A percentile compares a stretch with the other conserved stretches of the same genome.
phyloP scores from a whole-genome alignment of 371 early-diverging fungal genomes.

The Apophysomyces elegans region DNA sequence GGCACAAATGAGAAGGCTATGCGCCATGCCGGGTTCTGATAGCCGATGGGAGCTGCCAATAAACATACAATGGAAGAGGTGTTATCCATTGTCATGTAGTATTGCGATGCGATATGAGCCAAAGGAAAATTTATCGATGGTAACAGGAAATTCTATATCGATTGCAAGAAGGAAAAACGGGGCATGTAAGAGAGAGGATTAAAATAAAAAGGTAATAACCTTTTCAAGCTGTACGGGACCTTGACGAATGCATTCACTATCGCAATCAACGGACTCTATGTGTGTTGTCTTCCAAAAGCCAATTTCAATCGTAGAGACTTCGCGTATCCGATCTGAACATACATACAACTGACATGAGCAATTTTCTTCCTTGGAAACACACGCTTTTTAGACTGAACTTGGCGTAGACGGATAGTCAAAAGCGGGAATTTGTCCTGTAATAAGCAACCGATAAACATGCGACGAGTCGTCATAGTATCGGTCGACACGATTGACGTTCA shows the following conservation, averaged over 20 bases:
- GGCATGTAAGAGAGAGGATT: background rate
- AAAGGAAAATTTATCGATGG: background rate
- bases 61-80: conserved; percentile 19
- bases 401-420: background rate
- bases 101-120: background rate
- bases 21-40: conserved; percentile 47
- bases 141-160: background rate
- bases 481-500: background rate
- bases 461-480: background rate
- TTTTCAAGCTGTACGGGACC: conserved; percentile 1
- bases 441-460: background rate
- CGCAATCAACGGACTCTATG: background rate
- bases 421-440: background rate
- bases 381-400: conserved; percentile 1
- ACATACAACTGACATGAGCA: background rate
- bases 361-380: background rate
- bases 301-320: background rate
- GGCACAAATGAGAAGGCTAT: conserved; percentile 44
- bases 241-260: background rate
- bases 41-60: conserved; percentile 50
- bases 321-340: background rate
- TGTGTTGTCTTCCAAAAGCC: conserved; percentile 1
- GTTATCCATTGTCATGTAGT: background rate
- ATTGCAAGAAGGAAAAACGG: background rate
- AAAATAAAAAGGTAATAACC: background rate